phyloP scores from a whole-genome alignment of 441 rosid species.

The Euphorbia schlechtendalii region DNA sequence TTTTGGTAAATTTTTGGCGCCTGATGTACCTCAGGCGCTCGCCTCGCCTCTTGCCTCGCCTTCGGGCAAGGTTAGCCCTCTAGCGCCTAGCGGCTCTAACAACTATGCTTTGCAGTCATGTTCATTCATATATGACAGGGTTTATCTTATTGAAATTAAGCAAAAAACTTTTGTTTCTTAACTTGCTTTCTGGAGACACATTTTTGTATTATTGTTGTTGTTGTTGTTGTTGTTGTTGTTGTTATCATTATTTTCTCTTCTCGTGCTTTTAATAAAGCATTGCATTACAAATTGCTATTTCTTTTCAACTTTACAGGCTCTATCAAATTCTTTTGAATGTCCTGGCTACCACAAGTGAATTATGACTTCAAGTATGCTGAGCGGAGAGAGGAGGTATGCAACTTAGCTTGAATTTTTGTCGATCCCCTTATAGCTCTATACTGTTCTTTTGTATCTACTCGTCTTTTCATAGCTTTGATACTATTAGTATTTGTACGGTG shows the following conservation, averaged over 20 bases:
- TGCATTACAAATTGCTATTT: constrained; percentile 16
- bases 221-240: neutral
- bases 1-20: too few species aligned
- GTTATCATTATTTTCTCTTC: neutral
- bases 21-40: too few species aligned
- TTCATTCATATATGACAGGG: neutral
- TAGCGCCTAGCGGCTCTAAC: too few species aligned
- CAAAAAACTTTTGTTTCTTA: neutral
- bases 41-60: too few species aligned
- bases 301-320: constrained; percentile 23
- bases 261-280: neutral
- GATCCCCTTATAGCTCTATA: neutral
- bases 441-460: neutral
- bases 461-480: neutral
- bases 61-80: too few species aligned
- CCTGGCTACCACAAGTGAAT: constrained; percentile 31
- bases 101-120: neutral
- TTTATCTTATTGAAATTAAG: neutral
- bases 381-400: constrained; percentile 61
- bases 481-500: constrained; percentile 5
- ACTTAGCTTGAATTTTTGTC: neutral
- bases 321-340: constrained; percentile 39
- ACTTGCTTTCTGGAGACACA: too few species aligned
- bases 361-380: constrained; percentile 52
- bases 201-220: neutral